Percentiles rank a stretch among this genome's conserved stretches.
Evolutionary conservation across 768 basidiomycete species (phyloP).

Genomic region (Mrakia frigida): DNA sequence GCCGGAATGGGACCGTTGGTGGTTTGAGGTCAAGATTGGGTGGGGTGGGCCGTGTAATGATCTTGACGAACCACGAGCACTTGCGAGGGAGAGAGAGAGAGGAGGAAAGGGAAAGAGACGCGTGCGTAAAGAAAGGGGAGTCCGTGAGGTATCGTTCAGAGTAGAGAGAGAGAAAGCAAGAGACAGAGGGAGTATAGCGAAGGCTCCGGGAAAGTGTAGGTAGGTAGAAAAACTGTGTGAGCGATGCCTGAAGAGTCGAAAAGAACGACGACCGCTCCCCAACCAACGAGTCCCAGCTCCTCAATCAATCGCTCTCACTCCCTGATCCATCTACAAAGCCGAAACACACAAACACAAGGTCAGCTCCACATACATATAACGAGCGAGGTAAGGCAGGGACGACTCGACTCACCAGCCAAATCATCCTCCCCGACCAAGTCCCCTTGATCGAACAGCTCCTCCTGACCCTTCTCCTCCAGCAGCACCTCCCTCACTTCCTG

Average conservation of each 20-base stretch:
- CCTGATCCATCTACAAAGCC: neutral
- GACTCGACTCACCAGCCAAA: slow-evolving; percentile 6
- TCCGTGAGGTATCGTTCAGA: no score
- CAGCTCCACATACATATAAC: no score
- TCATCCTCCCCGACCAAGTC: slow-evolving; percentile 24
- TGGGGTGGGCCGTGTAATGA: no score
- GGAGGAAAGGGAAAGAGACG: neutral
- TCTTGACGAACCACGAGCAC: no score
- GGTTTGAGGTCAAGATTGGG: neutral
- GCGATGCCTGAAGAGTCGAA: no score
- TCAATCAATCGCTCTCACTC: neutral
- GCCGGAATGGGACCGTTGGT: slow-evolving; percentile 3
- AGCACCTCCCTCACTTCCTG: slow-evolving; percentile 21
- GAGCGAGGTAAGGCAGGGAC: neutral
- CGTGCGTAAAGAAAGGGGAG: no score
- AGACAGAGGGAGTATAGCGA: no score
- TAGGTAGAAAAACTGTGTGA: no score
- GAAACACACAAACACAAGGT: neutral
- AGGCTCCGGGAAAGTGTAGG: no score
- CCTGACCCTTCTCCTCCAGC: slow-evolving; percentile 20
- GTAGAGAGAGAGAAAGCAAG: no score
- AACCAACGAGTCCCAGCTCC: no score
- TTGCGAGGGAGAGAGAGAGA: neutral
- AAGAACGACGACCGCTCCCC: no score
- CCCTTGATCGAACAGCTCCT: slow-evolving; percentile 21